These are phyloP conservation scores for Tephrocybe sp. DNA, from an alignment of 768 basidiomycete species.

Conservation along the genomic window DNA sequence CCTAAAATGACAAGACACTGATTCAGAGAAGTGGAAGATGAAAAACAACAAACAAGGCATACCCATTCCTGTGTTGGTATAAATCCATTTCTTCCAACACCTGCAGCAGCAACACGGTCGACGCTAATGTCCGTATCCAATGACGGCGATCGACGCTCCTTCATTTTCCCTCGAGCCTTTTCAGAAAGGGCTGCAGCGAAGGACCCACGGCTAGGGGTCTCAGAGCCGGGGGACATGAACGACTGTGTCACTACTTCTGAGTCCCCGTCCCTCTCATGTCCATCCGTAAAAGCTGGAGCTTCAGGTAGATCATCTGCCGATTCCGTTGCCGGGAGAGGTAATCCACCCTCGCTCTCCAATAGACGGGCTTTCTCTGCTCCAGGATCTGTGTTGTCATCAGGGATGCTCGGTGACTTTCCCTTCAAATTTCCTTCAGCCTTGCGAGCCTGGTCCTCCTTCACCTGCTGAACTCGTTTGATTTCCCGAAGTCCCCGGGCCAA, in stretches of 20 bases:
- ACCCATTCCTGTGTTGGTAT: constrained; percentile 98
- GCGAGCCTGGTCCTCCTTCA: constrained; percentile 65
- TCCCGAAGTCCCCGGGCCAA: constrained; percentile 83
- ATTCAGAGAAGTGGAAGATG: background rate
- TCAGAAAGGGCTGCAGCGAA: constrained; percentile 56
- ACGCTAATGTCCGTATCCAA: constrained; percentile 52
- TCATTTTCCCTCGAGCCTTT: constrained; percentile 92
- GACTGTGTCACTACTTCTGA: constrained; percentile 38
- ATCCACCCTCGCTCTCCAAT: constrained; percentile 51
- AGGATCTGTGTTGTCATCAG: constrained; percentile 36
- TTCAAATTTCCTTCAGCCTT: constrained; percentile 38
- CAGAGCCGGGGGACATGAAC: constrained; percentile 43
- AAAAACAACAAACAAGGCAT: constrained; percentile 21
- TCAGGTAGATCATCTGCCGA: constrained; percentile 15
- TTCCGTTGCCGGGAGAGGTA: constrained; percentile 19
- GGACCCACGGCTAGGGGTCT: constrained; percentile 29
- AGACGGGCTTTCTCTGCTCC: constrained; percentile 68
- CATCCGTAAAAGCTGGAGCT: constrained; percentile 15
- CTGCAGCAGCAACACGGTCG: constrained; percentile 65
- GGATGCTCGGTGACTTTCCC: constrained; percentile 34
- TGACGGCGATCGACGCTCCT: constrained; percentile 61
- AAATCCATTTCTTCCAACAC: constrained; percentile 88
- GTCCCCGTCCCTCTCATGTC: constrained; percentile 21
- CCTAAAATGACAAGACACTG: constrained; percentile 40
- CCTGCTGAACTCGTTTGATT: constrained; percentile 70